phyloP scores from a whole-genome alignment of 1,139 yeast species.

The Candida tetrigidarum region DNA sequence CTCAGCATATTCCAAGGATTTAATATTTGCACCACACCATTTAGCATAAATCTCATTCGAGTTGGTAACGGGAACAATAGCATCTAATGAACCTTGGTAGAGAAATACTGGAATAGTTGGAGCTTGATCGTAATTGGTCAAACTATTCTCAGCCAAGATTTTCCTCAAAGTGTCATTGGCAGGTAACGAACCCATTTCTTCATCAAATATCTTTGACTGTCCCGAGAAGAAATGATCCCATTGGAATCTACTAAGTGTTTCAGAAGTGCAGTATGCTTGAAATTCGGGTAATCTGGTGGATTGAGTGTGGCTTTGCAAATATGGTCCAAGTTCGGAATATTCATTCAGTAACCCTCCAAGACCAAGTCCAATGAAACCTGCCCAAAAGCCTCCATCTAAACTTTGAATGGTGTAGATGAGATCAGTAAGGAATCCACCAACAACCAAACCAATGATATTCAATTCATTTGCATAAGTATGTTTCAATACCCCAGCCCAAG shows the following conservation, averaged over 20 bases:
- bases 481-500: constrained; percentile 43
- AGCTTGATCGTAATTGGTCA: constrained; percentile 19
- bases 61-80: constrained; percentile 30
- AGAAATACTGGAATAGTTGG: constrained; percentile 39
- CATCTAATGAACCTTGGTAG: constrained; percentile 35
- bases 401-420: constrained; percentile 24
- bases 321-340: constrained; percentile 25
- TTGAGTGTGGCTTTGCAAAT: constrained; percentile 10
- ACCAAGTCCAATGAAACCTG: constrained; percentile 31
- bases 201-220: constrained; percentile 18
- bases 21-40: constrained; percentile 36
- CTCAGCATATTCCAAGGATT: constrained; percentile 31
- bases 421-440: constrained; percentile 35
- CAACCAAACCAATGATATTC: constrained; percentile 30
- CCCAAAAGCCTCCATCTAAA: constrained; percentile 27
- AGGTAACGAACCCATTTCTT: constrained; percentile 16
- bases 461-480: constrained; percentile 38
- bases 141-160: constrained; percentile 25
- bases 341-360: constrained; percentile 31
- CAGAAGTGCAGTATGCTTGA: constrained; percentile 17
- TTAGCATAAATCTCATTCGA: constrained; percentile 28
- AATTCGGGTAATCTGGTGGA: neutral
- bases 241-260: constrained; percentile 17
- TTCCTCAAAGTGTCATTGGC: constrained; percentile 17
- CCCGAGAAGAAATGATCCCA: constrained; percentile 22